Conservation (phyloP, 345 rosid genomes). For the Moringa oleifera region DNA sequence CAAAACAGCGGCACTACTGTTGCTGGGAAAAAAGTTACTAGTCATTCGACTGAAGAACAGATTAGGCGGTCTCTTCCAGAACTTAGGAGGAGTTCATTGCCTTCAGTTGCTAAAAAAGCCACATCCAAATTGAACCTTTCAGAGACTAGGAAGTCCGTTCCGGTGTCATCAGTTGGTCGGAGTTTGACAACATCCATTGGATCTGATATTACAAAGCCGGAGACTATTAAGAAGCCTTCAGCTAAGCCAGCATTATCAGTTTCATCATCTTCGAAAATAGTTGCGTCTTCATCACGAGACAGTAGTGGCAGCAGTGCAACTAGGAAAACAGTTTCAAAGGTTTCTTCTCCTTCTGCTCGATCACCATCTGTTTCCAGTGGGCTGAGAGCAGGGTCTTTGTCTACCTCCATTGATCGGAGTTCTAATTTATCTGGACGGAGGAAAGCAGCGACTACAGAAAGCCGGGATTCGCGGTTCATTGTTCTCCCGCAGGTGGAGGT, state of each 20-base stretch:
- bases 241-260: conserved; percentile 41
- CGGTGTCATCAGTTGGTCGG: conserved; percentile 40
- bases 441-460: conserved; percentile 57
- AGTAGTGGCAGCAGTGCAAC: conserved; percentile 52
- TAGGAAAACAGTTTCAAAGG: conserved; percentile 51
- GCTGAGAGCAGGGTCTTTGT: conserved; percentile 50
- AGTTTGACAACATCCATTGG: conserved; percentile 47
- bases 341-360: conserved; percentile 56
- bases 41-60: conserved; percentile 38
- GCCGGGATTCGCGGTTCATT: conserved; percentile 68
- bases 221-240: conserved; percentile 37
- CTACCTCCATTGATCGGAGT: conserved; percentile 60
- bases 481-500: conserved; percentile 92
- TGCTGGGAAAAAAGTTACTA: conserved; percentile 38
- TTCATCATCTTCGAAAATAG: conserved; percentile 53
- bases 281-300: conserved; percentile 55
- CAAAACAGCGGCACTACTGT: conserved; percentile 24
- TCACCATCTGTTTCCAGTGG: conserved; percentile 72
- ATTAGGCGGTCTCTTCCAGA: conserved; percentile 81
- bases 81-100: conserved; percentile 64
- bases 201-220: conserved; percentile 43
- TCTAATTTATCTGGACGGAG: conserved; percentile 65
- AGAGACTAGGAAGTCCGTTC: conserved; percentile 44
- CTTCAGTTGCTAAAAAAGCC: conserved; percentile 57
- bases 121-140: conserved; percentile 36